Base-by-base conservation (phyloP, 2,329 filamentous ascomycete species). In the Talaromyces piceae region DNA sequence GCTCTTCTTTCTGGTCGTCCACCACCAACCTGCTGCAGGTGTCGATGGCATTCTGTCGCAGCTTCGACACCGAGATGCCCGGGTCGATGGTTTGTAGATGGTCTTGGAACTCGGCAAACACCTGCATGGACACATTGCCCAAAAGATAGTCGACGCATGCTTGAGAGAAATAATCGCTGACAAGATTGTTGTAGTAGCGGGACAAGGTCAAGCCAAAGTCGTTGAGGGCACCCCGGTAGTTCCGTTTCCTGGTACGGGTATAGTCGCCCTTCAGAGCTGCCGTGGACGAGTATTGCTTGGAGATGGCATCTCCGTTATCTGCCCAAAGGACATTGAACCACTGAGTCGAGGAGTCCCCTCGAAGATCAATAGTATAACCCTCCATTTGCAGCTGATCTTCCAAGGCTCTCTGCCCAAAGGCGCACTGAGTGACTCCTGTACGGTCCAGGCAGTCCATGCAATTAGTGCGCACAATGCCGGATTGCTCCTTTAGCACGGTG, bases 321-420 rank as follows among this genome's bases (percentile, higher is more conserved):
- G 93, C 93, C 91, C 93, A 98, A 0, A 97, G 75, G 0, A 82
- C 90, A 67, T 98, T 97, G 73, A 97, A 97, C 90, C 91, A 97
- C 43, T 83, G 79, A 4, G 88, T 94, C 50, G 84, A 82, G 52
- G 88, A 86, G 64, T 95, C 89, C 22, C 77, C 68, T 56, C 93
- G 84, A 0, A 86, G 76, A 58, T 84, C 82, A 69, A 94, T 85
- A 51, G 85, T 82, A 54, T 90, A 84, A 0, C 86, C 87, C 56
- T 94, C 83, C 18, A 80, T 76, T 52, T 81, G 84, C 2, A 98
- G 76, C 63, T 96, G 89, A 27, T 78, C 66, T 58, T 96, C 89
- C 2, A 98, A 76, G 57, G 88, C 87, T 62, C 86, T 82, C 62
- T 89, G 87, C 4, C 82, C 93, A 64, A 91, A 91, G 0, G 90